Evolutionary conservation across 2,329 filamentous ascomycete species (phyloP).

Genomic region (Coniochaeta sp.): DNA sequence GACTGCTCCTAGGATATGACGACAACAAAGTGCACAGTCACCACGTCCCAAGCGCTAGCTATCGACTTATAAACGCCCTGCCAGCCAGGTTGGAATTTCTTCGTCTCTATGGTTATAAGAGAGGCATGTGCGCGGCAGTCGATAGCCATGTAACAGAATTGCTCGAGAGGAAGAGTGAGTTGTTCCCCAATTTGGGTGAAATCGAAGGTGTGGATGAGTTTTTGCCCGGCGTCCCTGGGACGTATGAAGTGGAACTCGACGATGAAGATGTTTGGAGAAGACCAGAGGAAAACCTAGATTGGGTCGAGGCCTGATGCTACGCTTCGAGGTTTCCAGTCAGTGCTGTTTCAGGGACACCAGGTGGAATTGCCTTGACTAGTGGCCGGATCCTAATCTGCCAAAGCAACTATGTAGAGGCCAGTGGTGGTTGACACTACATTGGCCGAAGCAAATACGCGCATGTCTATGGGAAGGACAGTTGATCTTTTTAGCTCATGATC

Average conservation of each 20-base stretch:
- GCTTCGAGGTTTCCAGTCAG: too few species aligned
- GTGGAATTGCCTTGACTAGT: too few species aligned
- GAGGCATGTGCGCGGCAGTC: neutral
- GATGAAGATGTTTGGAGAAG: neutral
- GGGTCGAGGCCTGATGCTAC: neutral
- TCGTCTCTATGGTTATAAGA: slow-evolving; percentile 8
- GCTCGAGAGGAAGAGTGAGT: slow-evolving; percentile 4
- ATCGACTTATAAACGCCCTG: slow-evolving; percentile 6
- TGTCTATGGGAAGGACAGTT: too few species aligned
- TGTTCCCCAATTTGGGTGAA: slow-evolving; percentile 4
- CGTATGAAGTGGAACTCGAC: neutral
- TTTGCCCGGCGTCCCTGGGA: neutral
- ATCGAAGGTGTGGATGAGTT: neutral
- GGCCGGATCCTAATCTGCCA: too few species aligned
- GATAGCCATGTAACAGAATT: slow-evolving; percentile 7
- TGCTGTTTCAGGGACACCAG: too few species aligned
- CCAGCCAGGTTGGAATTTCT: slow-evolving; percentile 7
- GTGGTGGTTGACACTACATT: too few species aligned
- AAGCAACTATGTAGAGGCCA: too few species aligned
- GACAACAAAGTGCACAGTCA: too few species aligned
- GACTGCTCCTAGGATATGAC: neutral
- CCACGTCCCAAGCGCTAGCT: neutral
- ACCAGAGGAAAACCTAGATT: neutral
- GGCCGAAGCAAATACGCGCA: too few species aligned
- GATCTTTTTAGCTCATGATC: too few species aligned